Conservation (phyloP, 805 yeast genomes). For the Metschnikowia dekortorum region DNA sequence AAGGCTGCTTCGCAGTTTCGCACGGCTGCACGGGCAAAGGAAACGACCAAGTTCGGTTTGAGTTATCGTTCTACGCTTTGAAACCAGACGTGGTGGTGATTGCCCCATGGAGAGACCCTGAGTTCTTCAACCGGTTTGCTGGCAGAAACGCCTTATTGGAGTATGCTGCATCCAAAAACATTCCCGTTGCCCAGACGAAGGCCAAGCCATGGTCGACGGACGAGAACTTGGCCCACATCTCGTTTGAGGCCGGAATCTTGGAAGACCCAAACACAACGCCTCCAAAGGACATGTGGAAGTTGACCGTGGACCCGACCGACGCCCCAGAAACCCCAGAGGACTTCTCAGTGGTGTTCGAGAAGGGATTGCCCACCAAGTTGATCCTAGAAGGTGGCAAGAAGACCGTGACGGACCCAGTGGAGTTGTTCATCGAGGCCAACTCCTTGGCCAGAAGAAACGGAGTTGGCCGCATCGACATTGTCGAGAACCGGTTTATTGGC, state of each 20-base stretch:
- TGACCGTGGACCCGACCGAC: slow-evolving; percentile 91
- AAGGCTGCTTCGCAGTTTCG: slow-evolving; percentile 97
- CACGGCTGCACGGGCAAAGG: slow-evolving; percentile 99
- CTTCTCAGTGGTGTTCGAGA: slow-evolving; percentile 71
- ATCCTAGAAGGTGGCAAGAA: slow-evolving; percentile 58
- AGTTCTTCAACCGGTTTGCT: slow-evolving; percentile 88
- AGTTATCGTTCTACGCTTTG: slow-evolving; percentile 92
- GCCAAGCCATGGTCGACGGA: slow-evolving; percentile 99
- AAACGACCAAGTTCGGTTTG: slow-evolving; percentile 98
- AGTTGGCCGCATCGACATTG: slow-evolving; percentile 98
- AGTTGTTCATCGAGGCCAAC: slow-evolving; percentile 87
- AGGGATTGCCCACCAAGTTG: slow-evolving; percentile 86
- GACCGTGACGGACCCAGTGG: slow-evolving; percentile 79
- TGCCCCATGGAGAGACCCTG: slow-evolving; percentile 99
- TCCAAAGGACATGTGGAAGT: slow-evolving; percentile 99
- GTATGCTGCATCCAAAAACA: slow-evolving; percentile 86
- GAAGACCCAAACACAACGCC: slow-evolving; percentile 99
- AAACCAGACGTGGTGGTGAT: slow-evolving; percentile 95
- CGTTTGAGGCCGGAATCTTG: slow-evolving; percentile 98
- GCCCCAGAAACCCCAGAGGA: slow-evolving; percentile 94
- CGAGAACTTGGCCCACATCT: slow-evolving; percentile 98
- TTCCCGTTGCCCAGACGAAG: slow-evolving; percentile 95
- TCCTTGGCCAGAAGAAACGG: slow-evolving; percentile 98
- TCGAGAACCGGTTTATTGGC: slow-evolving; percentile 98
- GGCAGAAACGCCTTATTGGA: slow-evolving; percentile 96